Percentiles rank a stretch among this genome's conserved stretches.
Evolutionary conservation across 1,284 basidiomycete species (phyloP).

Genomic region (Retiboletus fuscus): DNA sequence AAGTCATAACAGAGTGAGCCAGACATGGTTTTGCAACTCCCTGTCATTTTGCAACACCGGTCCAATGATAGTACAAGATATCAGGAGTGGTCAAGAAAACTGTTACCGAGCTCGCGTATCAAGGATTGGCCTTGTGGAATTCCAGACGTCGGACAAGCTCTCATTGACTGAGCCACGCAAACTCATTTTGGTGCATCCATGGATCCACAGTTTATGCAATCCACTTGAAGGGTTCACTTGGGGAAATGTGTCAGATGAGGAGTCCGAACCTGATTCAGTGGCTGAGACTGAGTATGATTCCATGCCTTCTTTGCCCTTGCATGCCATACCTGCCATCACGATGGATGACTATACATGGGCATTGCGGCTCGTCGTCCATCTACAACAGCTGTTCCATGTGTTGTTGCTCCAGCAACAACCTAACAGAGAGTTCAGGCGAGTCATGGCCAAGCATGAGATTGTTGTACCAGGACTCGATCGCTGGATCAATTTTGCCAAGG

Average conservation of each 20-base stretch:
- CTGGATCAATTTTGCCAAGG: no score
- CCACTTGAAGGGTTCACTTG: background rate
- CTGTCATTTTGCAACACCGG: no score
- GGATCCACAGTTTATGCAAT: background rate
- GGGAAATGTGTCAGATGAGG: background rate
- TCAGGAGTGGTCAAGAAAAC: no score
- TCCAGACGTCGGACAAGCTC: background rate
- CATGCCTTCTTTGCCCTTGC: background rate
- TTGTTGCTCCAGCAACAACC: constrained; percentile 16
- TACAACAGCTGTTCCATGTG: constrained; percentile 14
- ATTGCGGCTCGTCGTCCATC: constrained; percentile 2
- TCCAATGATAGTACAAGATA: no score
- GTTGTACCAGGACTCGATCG: background rate
- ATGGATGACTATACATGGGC: constrained; percentile 2
- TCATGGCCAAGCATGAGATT: constrained; percentile 13
- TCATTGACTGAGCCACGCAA: background rate
- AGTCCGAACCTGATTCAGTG: background rate
- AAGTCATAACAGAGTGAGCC: no score
- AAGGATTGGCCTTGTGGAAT: no score
- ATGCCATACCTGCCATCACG: background rate
- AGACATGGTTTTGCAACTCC: no score
- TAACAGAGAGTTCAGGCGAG: no score
- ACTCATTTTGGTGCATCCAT: background rate
- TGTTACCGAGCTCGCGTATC: no score
- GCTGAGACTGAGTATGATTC: no score